Evolutionary conservation across 2,329 filamentous ascomycete species (phyloP).

Genomic region (Colletotrichum sp.): DNA sequence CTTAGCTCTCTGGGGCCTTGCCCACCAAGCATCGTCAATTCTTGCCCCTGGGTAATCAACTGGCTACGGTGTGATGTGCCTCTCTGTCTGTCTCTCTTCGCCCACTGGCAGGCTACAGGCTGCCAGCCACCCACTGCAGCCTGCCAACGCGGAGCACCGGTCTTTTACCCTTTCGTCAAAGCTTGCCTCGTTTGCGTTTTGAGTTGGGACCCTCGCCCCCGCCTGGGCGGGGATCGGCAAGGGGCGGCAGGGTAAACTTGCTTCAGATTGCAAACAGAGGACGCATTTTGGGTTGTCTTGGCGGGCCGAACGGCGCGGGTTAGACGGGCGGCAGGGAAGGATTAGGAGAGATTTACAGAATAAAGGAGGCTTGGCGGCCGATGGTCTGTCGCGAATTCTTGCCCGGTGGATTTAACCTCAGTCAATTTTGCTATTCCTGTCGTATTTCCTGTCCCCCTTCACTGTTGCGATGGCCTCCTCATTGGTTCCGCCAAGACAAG

Average conservation of each 20-base stretch:
- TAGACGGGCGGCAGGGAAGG: neutral
- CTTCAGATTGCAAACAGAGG: neutral
- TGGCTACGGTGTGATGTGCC: neutral
- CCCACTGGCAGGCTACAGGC: neutral
- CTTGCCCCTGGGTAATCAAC: neutral
- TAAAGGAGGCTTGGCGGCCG: neutral
- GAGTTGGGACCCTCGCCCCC: neutral
- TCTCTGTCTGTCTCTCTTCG: neutral
- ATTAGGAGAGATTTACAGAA: constrained; percentile 11
- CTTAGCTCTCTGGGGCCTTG: neutral
- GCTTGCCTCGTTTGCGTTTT: neutral
- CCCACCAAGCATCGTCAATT: neutral
- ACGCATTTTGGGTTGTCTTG: neutral
- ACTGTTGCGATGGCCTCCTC: neutral
- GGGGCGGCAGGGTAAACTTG: constrained; percentile 12
- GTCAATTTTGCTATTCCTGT: neutral
- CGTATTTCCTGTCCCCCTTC: neutral
- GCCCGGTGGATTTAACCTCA: neutral
- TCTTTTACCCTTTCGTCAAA: neutral
- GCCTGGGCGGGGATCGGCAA: neutral
- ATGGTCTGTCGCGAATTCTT: constrained; percentile 6
- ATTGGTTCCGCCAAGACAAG: neutral
- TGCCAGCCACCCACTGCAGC: neutral
- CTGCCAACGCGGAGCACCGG: neutral
- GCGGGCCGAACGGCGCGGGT: neutral